Conservation (phyloP, 2,329 filamentous ascomycete species). For the Thermochaetoides dissita region DNA sequence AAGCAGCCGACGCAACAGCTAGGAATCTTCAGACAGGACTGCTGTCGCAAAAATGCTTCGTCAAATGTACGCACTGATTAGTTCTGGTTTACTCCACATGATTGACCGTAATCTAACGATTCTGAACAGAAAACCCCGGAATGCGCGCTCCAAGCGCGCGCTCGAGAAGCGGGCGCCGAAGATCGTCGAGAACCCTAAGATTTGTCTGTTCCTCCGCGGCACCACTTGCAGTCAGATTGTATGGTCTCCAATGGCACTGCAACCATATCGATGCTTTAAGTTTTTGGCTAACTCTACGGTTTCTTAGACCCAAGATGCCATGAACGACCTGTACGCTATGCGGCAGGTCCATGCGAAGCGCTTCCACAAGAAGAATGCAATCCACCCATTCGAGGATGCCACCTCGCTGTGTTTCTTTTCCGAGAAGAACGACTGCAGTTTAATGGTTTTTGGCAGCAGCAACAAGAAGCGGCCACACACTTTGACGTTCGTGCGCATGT, state of each 20-base stretch:
- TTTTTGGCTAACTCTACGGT: neutral
- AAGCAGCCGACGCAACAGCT: neutral
- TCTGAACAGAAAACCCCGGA: slow-evolving; percentile 39
- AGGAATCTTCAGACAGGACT: too few species aligned
- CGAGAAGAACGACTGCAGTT: slow-evolving; percentile 84
- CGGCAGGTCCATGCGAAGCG: slow-evolving; percentile 75
- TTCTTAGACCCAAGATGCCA: slow-evolving; percentile 45
- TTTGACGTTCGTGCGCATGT: slow-evolving; percentile 69
- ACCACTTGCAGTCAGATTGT: slow-evolving; percentile 71
- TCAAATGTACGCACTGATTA: slow-evolving; percentile 26
- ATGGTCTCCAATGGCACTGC: slow-evolving; percentile 16
- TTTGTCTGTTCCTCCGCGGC: slow-evolving; percentile 76
- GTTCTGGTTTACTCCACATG: neutral
- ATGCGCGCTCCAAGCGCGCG: slow-evolving; percentile 84
- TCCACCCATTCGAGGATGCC: slow-evolving; percentile 81
- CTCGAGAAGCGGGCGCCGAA: slow-evolving; percentile 90
- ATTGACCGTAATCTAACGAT: neutral
- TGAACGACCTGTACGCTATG: slow-evolving; percentile 73
- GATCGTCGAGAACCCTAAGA: slow-evolving; percentile 77
- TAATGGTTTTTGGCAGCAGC: slow-evolving; percentile 71
- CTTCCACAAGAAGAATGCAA: slow-evolving; percentile 86
- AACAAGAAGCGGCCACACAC: slow-evolving; percentile 94
- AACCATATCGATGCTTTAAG: neutral
- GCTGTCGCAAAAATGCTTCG: slow-evolving; percentile 28
- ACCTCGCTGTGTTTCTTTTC: slow-evolving; percentile 86